These are phyloP conservation scores for Corymbia calophylla DNA, from an alignment of 441 rosid genomes.

Conservation along the genomic window DNA sequence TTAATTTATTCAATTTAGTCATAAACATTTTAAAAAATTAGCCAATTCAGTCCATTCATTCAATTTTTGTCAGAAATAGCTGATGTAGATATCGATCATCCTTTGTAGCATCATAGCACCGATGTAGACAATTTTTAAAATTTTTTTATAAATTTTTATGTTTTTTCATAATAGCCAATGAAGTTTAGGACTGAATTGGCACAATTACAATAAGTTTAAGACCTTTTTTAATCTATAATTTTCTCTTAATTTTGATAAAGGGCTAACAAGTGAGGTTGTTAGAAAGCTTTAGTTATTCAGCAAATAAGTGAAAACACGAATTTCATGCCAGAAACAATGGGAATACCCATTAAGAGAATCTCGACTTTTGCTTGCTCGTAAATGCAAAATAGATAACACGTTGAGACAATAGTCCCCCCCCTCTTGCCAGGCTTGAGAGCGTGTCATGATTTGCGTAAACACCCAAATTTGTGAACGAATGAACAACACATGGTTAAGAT, in stretches of 20 bases:
- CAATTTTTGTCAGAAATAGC: rapidly evolving
- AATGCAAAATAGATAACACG: neutral
- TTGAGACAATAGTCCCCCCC: rapidly evolving
- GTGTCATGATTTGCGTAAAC: neutral
- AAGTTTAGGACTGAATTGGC: too few species aligned
- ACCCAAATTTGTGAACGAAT: neutral
- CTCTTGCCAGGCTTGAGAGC: neutral
- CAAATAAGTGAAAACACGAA: rapidly evolving
- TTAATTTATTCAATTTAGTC: rapidly evolving
- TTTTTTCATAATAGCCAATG: rapidly evolving
- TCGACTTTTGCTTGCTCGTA: neutral
- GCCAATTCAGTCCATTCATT: rapidly evolving
- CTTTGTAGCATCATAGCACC: rapidly evolving
- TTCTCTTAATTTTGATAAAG: neutral
- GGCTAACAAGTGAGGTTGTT: neutral
- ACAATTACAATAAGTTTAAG: too few species aligned
- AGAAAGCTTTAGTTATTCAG: neutral
- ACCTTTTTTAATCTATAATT: too few species aligned
- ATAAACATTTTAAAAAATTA: rapidly evolving
- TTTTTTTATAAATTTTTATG: too few species aligned
- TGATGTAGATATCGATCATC: rapidly evolving
- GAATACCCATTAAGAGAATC: neutral
- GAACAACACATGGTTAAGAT: rapidly evolving
- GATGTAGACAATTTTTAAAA: rapidly evolving
- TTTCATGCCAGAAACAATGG: neutral